These are phyloP conservation scores for Fusarium avenaceum DNA, from an alignment of 2,329 filamentous ascomycete genomes.

Conservation along the genomic window DNA sequence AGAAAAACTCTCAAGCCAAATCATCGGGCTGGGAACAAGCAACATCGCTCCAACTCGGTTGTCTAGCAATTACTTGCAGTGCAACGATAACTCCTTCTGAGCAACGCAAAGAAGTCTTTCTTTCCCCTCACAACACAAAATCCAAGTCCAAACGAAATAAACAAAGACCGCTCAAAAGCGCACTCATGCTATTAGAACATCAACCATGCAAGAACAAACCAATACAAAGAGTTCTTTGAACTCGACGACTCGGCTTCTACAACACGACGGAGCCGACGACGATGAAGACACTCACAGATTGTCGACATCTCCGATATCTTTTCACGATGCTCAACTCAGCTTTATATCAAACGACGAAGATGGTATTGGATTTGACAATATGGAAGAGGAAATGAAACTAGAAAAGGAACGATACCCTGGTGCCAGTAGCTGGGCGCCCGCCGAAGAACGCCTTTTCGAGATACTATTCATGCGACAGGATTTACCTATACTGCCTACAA, in stretches of 20 bases:
- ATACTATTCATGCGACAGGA: constrained; percentile 59
- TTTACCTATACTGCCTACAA: constrained; percentile 56
- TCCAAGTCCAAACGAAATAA: background rate
- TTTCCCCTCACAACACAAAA: background rate
- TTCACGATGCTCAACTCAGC: constrained; percentile 16
- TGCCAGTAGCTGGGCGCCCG: constrained; percentile 64
- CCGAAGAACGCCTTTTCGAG: constrained; percentile 62
- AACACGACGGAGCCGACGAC: constrained; percentile 8
- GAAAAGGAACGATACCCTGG: constrained; percentile 60
- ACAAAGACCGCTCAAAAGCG: background rate
- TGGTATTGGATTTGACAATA: constrained; percentile 7
- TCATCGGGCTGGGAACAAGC: background rate
- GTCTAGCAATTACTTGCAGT: constrained; percentile 25
- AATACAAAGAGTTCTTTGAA: constrained; percentile 26
- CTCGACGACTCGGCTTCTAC: constrained; percentile 10
- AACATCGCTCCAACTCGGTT: constrained; percentile 1
- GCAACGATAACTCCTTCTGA: constrained; percentile 17
- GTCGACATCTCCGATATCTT: constrained; percentile 20
- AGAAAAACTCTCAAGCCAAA: background rate
- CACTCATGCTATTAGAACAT: constrained; percentile 3
- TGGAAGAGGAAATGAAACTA: constrained; percentile 57
- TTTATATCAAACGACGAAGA: constrained; percentile 31
- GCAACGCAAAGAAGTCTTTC: constrained; percentile 19
- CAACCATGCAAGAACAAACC: constrained; percentile 19
- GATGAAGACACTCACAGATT: constrained; percentile 18